Percentiles rank a stretch among this genome's conserved stretches.
phyloP scores from a whole-genome alignment of 208 protist genomes.

The Leishmania aethiopica region DNA sequence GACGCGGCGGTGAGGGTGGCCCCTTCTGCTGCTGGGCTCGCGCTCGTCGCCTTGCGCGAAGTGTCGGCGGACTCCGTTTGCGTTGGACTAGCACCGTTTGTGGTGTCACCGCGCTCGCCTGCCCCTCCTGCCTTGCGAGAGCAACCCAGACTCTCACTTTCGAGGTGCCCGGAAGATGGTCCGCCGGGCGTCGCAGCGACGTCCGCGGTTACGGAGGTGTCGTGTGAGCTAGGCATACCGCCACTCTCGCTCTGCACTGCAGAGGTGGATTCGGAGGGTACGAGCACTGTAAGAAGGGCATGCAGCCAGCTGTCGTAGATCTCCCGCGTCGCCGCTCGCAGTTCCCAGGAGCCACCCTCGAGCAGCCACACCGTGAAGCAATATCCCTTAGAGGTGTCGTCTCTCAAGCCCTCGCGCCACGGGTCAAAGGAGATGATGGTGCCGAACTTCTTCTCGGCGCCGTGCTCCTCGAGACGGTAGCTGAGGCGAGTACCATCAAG shows the following conservation, averaged over 20 bases:
- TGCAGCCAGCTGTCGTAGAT: constrained; percentile 56
- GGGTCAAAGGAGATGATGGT: constrained; percentile 61
- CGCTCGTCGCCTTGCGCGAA: neutral
- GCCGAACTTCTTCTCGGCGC: constrained; percentile 56
- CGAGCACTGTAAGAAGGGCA: constrained; percentile 34
- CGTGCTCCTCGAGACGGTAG: constrained; percentile 52
- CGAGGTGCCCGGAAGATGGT: neutral
- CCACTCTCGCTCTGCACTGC: constrained; percentile 19
- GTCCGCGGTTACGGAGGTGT: constrained; percentile 19
- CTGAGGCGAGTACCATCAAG: constrained; percentile 63
- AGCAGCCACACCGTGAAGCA: constrained; percentile 72
- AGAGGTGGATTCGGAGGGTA: constrained; percentile 20
- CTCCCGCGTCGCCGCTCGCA: constrained; percentile 49
- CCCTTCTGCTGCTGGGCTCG: constrained; percentile 1
- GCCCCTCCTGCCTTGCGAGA: neutral
- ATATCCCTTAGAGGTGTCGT: constrained; percentile 25
- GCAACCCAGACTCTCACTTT: constrained; percentile 9
- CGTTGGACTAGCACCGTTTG: neutral
- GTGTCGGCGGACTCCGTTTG: neutral
- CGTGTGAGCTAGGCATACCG: constrained; percentile 18
- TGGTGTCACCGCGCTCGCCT: constrained; percentile 2
- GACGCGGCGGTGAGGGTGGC: constrained; percentile 15
- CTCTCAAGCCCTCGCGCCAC: constrained; percentile 11
- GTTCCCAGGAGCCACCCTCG: constrained; percentile 73
- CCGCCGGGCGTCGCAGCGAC: neutral